phyloP scores from a whole-genome alignment of 2,329 filamentous ascomycete species.

The Epichloe gansuensis region DNA sequence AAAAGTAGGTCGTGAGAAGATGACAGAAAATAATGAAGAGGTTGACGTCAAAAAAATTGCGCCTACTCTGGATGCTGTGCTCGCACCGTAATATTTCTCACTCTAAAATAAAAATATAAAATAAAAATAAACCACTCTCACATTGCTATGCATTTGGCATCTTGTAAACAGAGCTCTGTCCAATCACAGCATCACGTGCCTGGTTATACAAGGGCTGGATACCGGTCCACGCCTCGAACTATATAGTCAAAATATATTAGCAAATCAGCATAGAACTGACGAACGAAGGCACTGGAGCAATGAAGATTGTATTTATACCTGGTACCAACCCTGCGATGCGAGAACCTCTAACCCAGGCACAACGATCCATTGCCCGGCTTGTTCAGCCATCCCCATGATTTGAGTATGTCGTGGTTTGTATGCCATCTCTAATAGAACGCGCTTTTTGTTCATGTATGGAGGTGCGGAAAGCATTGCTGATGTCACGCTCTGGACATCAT shows the following conservation, averaged over 20 bases:
- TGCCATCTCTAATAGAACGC: slow-evolving; percentile 82
- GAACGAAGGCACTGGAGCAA: too few species aligned
- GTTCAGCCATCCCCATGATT: slow-evolving; percentile 70
- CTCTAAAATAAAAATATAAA: too few species aligned
- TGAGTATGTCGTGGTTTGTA: slow-evolving; percentile 80
- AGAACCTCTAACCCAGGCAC: slow-evolving; percentile 83
- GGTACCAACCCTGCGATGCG: slow-evolving; percentile 78
- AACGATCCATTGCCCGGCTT: slow-evolving; percentile 61
- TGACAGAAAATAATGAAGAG: too few species aligned
- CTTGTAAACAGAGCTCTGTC: slow-evolving; percentile 6
- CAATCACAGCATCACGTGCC: slow-evolving; percentile 49
- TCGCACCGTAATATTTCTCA: not conserved
- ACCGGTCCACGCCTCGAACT: slow-evolving; percentile 77
- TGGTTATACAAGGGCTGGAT: slow-evolving; percentile 61
- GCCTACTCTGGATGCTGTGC: not conserved
- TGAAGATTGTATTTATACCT: slow-evolving; percentile 40
- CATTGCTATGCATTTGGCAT: not conserved
- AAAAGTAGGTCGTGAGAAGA: too few species aligned
- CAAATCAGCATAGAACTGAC: not conserved
- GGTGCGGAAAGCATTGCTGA: slow-evolving; percentile 33
- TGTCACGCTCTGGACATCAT: slow-evolving; percentile 53
- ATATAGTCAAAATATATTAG: not conserved
- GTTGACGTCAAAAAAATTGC: too few species aligned
- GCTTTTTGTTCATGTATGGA: slow-evolving; percentile 22
- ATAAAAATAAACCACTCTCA: not conserved